phyloP scores from a whole-genome alignment of 2,329 filamentous ascomycete species.

The Calcarisporium arbuscula region DNA sequence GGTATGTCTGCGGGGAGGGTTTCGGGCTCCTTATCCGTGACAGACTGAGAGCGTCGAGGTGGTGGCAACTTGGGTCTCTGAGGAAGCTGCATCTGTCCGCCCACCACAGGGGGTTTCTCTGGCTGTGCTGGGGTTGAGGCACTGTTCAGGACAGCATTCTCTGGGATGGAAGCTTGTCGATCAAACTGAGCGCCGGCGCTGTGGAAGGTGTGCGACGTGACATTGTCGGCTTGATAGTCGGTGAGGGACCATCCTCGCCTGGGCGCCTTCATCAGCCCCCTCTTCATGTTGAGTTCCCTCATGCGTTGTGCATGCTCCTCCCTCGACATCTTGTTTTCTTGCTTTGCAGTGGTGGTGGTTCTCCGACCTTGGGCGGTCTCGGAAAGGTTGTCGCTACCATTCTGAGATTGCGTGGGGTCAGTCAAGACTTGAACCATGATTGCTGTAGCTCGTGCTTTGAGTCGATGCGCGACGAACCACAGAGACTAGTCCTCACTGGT shows the following conservation, averaged over 20 bases:
- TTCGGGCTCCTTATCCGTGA: conserved; percentile 55
- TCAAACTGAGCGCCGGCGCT: conserved; percentile 16
- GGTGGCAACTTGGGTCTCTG: conserved; percentile 32
- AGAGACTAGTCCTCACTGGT: too few species aligned
- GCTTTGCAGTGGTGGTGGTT: conserved; percentile 8
- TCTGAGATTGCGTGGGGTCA: conserved; percentile 20
- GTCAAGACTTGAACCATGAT: conserved; percentile 27
- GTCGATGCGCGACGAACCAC: too few species aligned
- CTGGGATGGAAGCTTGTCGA: conserved; percentile 27
- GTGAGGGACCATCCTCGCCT: conserved; percentile 41
- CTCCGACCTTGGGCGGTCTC: conserved; percentile 15
- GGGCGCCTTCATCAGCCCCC: conserved; percentile 30
- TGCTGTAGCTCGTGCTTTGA: too few species aligned
- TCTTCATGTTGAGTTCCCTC: conserved; percentile 30
- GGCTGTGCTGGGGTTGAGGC: conserved; percentile 9
- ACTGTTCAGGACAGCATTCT: conserved; percentile 19
- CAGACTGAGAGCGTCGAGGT: conserved; percentile 52
- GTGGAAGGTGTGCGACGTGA: conserved; percentile 15
- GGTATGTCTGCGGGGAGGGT: conserved; percentile 39
- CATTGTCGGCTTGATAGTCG: conserved; percentile 32
- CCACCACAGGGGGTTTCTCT: conserved; percentile 16
- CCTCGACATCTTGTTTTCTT: conserved; percentile 21
- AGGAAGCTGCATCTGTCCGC: conserved; percentile 19
- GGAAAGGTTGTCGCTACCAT: conserved; percentile 15
- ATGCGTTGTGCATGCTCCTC: conserved; percentile 36